Evolutionary conservation across 2,329 filamentous ascomycete species (phyloP).

Genomic region (Colletotrichum caudatum): DNA sequence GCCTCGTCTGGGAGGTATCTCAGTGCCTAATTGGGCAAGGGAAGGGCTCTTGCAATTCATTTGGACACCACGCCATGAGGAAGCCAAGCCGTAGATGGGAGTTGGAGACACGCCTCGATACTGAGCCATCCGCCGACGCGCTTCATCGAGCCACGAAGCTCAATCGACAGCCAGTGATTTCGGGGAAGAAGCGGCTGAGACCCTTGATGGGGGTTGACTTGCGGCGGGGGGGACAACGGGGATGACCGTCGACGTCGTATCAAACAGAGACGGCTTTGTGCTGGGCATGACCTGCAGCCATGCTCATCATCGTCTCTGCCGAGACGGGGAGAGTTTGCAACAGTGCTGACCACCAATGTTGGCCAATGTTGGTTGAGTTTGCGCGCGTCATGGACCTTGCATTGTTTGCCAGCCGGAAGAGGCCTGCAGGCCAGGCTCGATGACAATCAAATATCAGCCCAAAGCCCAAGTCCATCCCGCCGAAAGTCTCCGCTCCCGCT

Average conservation of each 20-base stretch:
- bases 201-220: slow-evolving; percentile 5
- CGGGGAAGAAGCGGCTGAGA: slow-evolving; percentile 2
- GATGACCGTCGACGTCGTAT: background rate
- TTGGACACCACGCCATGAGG: background rate
- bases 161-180: background rate
- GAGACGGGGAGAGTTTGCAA: slow-evolving; percentile 2
- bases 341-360: background rate
- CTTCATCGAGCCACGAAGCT: background rate
- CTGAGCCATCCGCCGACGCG: background rate
- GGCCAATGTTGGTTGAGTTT: background rate
- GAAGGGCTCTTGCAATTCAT: background rate
- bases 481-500: slow-evolving; percentile 34
- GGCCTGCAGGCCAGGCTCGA: background rate
- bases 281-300: slow-evolving; percentile 26
- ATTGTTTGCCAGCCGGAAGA: slow-evolving; percentile 8
- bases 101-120: background rate
- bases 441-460: slow-evolving; percentile 20
- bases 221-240: slow-evolving; percentile 10
- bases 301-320: slow-evolving; percentile 7
- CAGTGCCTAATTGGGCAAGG: background rate
- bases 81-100: background rate
- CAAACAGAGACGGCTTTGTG: slow-evolving; percentile 3
- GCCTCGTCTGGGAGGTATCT: background rate
- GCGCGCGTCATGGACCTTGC: slow-evolving; percentile 1
- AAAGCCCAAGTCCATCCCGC: slow-evolving; percentile 16